Percentiles rank a stretch among this genome's conserved stretches.
Evolutionary conservation across 2,329 filamentous ascomycete species (phyloP).

Genomic region (Pyrenophora tritici-repentis): DNA sequence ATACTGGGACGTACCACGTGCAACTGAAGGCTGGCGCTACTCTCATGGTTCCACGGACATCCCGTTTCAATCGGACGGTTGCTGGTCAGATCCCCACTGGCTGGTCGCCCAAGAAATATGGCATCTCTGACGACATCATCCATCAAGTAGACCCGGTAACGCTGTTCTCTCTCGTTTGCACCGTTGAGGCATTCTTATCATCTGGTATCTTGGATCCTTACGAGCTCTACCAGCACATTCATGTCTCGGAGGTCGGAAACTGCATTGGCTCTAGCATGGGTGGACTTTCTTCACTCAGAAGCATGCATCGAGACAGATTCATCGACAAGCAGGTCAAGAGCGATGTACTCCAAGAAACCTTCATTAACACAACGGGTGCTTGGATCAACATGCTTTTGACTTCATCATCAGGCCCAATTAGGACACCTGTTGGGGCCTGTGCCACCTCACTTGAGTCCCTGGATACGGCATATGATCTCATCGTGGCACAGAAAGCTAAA

Average conservation of each 20-base stretch:
- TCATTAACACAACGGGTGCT: conserved; percentile 99
- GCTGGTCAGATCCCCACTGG: conserved; percentile 96
- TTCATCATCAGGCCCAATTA: conserved; percentile 96
- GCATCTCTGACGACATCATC: conserved; percentile 96
- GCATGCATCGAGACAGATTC: conserved; percentile 98
- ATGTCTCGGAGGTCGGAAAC: conserved; percentile 97
- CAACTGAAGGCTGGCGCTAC: conserved; percentile 94
- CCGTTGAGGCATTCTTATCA: conserved; percentile 85
- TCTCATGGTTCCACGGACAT: conserved; percentile 93
- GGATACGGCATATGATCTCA: conserved; percentile 97
- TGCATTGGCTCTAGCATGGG: conserved; percentile 98
- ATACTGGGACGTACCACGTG: conserved; percentile 92
- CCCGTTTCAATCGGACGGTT: conserved; percentile 95
- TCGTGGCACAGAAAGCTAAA: conserved; percentile 96
- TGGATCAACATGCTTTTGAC: conserved; percentile 99
- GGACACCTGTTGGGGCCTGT: conserved; percentile 96
- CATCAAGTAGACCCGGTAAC: conserved; percentile 96
- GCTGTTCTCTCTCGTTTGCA: conserved; percentile 91
- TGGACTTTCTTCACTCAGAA: conserved; percentile 86
- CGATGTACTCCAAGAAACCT: conserved; percentile 98
- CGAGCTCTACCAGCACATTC: conserved; percentile 99
- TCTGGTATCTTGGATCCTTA: conserved; percentile 98
- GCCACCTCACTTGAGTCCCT: conserved; percentile 96
- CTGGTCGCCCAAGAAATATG: conserved; percentile 96
- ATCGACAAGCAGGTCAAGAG: conserved; percentile 97